A percentile compares a stretch with the other conserved stretches of the same genome.
phyloP scores from a whole-genome alignment of 2,329 filamentous ascomycete species.

The Hymenoscyphus infarciens region DNA sequence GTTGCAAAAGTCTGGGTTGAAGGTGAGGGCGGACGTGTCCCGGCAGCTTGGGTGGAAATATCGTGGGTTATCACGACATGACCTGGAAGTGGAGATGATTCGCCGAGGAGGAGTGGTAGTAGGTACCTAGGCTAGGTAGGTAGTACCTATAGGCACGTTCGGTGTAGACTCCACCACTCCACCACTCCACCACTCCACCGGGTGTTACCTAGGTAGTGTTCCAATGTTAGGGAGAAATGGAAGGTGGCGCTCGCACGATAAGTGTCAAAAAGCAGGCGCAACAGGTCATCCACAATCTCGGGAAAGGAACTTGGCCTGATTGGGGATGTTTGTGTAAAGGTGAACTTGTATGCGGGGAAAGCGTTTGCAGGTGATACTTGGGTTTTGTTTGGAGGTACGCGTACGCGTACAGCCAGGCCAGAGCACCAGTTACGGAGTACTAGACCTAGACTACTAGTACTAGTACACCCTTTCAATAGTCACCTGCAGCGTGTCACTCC shows the following conservation, averaged over 20 bases:
- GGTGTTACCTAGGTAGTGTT: too few relatives aligned
- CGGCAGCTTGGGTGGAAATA: neutral
- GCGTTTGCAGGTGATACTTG: neutral
- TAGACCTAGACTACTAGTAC: too few relatives aligned
- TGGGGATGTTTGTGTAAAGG: neutral
- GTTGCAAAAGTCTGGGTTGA: conserved; percentile 1
- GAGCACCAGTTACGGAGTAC: neutral
- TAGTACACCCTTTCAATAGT: neutral
- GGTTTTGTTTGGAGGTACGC: neutral
- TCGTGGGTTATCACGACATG: neutral
- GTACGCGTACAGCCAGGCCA: too few relatives aligned
- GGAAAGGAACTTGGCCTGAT: neutral
- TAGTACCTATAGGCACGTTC: too few relatives aligned
- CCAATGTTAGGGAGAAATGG: neutral
- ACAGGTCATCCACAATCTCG: neutral
- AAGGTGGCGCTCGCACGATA: neutral
- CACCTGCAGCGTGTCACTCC: neutral
- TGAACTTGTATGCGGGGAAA: neutral
- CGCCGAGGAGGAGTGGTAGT: too few relatives aligned
- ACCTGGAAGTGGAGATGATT: conserved; percentile 1
- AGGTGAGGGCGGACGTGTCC: neutral
- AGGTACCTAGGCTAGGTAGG: too few relatives aligned
- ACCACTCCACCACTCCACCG: too few relatives aligned
- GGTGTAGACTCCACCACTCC: neutral
- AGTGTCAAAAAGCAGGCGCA: neutral